Conservation (phyloP, 1,139 yeast species). For the Lodderomyces beijingensis region DNA sequence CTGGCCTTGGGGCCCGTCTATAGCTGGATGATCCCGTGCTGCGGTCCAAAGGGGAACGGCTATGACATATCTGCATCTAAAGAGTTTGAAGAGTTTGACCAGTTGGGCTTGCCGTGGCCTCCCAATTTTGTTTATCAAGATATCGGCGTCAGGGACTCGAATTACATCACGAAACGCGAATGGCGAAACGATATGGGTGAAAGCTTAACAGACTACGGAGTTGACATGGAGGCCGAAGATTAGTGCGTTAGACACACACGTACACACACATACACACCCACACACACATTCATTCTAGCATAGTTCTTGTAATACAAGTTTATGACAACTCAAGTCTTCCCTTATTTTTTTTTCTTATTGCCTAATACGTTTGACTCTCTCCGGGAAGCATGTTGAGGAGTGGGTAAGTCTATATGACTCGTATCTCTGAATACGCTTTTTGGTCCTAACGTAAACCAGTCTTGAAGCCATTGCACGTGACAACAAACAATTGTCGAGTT, state of each 20-base stretch:
- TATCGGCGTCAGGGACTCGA: slow-evolving; percentile 20
- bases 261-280: no score
- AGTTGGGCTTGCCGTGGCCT: slow-evolving; percentile 76
- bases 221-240: slow-evolving; percentile 60
- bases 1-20: slow-evolving; percentile 54
- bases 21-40: slow-evolving; percentile 71
- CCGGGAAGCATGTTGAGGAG: no score
- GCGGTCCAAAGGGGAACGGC: slow-evolving; percentile 46
- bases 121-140: slow-evolving; percentile 68
- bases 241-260: no score
- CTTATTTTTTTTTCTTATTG: no score
- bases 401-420: no score
- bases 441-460: no score
- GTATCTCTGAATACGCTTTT: no score
- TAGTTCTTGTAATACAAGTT: no score
- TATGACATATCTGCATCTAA: slow-evolving; percentile 44
- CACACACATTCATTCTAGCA: no score
- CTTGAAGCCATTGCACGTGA: slow-evolving; percentile 16
- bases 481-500: no score
- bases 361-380: no score
- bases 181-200: slow-evolving; percentile 88
- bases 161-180: slow-evolving; percentile 33
- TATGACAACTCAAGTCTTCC: no score
- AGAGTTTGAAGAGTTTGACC: slow-evolving; percentile 54
- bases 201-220: slow-evolving; percentile 77